These are phyloP conservation scores for Talaromyces thailandensis DNA, from an alignment of 495 filamentous ascomycete species.

Conservation along the genomic window DNA sequence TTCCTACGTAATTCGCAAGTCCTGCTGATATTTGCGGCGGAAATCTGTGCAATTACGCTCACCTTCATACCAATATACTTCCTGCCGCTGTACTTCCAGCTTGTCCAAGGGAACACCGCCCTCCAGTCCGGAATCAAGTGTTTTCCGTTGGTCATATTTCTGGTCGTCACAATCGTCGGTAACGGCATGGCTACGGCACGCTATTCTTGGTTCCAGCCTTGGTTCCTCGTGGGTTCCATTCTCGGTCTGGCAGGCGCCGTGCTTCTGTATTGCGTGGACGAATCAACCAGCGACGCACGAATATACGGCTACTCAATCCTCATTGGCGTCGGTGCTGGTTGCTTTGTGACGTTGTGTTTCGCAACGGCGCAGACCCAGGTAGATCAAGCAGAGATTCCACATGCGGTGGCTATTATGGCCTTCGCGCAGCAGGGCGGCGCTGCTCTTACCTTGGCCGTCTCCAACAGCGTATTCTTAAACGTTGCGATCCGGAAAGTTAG, in stretches of 20 bases:
- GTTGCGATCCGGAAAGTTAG: not conserved
- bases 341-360: not conserved
- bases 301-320: not conserved
- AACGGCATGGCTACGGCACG: no score
- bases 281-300: not conserved
- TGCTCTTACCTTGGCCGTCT: not conserved
- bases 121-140: not conserved
- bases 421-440: not conserved
- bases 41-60: slow-evolving; percentile 10
- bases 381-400: not conserved
- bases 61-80: slow-evolving; percentile 21
- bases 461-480: not conserved
- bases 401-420: not conserved
- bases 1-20: not conserved
- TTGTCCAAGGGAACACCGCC: slow-evolving; percentile 17
- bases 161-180: not conserved
- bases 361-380: not conserved
- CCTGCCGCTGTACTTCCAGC: slow-evolving; percentile 47
- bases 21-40: not conserved
- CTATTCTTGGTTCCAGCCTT: not conserved
- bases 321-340: not conserved
- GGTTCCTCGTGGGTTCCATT: not conserved
- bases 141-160: not conserved
- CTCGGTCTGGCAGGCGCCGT: not conserved
- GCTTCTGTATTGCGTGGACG: not conserved